Evolutionary conservation across 345 rosid genomes (phyloP).

Genomic region (Eucalyptus rudis): DNA sequence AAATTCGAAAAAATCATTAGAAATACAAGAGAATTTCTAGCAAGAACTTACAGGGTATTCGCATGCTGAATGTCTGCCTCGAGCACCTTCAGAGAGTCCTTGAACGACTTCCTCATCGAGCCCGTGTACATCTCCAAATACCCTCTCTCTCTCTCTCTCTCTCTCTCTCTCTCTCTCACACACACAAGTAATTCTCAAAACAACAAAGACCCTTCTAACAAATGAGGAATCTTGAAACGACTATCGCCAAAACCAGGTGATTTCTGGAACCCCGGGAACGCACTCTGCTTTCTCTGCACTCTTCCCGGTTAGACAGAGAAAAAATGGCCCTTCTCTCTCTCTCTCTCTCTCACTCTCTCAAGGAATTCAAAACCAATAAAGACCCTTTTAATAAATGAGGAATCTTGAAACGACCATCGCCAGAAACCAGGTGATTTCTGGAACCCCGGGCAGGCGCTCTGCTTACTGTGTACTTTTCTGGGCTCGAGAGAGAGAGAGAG

Average conservation of each 20-base stretch:
- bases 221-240: background rate
- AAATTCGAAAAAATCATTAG: background rate
- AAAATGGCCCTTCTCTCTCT: background rate
- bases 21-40: background rate
- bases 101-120: constrained; percentile 3
- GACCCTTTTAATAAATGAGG: too few relatives aligned
- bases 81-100: constrained; percentile 5
- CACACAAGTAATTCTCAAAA: background rate
- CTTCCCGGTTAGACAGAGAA: background rate
- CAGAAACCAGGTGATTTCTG: too few relatives aligned
- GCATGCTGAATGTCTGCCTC: constrained; percentile 12
- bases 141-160: background rate
- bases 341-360: background rate
- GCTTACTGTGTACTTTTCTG: too few relatives aligned
- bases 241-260: background rate
- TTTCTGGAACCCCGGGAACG: background rate
- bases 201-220: background rate
- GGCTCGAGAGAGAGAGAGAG: too few relatives aligned
- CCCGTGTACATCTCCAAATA: background rate
- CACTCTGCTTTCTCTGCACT: background rate
- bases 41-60: constrained; percentile 1
- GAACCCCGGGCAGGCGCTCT: too few relatives aligned
- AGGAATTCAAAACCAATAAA: too few relatives aligned
- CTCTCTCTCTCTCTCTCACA: background rate
- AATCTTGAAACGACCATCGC: too few relatives aligned